Percentiles rank a stretch among this genome's conserved stretches.
phyloP scores from a whole-genome alignment of 2,329 filamentous ascomycete species.

The Diaporthe citriasiana region DNA sequence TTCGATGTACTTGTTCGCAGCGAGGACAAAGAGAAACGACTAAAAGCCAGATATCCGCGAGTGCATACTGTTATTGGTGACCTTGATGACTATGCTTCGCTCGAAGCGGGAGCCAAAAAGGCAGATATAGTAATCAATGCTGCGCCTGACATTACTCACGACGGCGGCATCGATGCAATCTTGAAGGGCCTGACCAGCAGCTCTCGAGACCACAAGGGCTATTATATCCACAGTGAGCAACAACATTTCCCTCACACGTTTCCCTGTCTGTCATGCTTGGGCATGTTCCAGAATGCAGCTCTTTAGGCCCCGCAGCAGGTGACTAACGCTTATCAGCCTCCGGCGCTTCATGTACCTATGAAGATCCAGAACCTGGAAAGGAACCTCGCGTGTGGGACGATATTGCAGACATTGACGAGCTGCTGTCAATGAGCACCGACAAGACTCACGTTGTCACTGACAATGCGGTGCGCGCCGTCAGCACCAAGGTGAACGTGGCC shows the following conservation, averaged over 20 bases:
- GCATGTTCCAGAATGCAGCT: too few species aligned
- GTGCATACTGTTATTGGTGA: constrained; percentile 39
- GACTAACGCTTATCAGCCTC: too few species aligned
- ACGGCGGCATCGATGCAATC: constrained; percentile 38
- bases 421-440: constrained; percentile 26
- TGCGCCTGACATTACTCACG: constrained; percentile 41
- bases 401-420: constrained; percentile 41
- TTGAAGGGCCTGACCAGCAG: constrained; percentile 33
- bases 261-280: too few species aligned
- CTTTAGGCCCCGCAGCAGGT: too few species aligned
- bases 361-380: constrained; percentile 23
- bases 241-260: too few species aligned
- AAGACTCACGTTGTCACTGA: constrained; percentile 42
- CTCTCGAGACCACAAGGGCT: constrained; percentile 30
- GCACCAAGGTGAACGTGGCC: constrained; percentile 40
- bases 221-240: constrained; percentile 45
- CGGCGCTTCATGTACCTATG: constrained; percentile 32
- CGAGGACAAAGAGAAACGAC: constrained; percentile 29
- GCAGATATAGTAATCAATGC: constrained; percentile 43
- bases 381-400: constrained; percentile 42
- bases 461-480: constrained; percentile 15
- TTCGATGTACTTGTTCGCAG: constrained; percentile 38
- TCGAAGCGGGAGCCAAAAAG: constrained; percentile 31
- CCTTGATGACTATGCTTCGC: neutral
- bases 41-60: constrained; percentile 36